Conservation (phyloP, 352 stramenopile species). For the Phytophthora citricola region DNA sequence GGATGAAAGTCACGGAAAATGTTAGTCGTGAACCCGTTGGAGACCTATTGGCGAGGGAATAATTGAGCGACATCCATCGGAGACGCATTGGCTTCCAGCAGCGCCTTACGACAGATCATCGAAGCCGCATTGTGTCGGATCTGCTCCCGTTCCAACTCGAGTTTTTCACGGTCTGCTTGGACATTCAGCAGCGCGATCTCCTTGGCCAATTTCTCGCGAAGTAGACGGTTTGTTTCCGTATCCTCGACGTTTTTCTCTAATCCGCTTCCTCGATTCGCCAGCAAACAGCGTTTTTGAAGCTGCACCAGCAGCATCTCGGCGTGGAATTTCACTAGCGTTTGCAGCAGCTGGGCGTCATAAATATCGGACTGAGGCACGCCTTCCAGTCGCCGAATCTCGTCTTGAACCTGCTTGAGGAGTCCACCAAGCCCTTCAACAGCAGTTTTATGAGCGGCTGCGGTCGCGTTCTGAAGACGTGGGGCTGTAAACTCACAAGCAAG, state of each 20-base stretch:
- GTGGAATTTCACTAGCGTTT: constrained; percentile 45
- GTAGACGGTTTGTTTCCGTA: constrained; percentile 22
- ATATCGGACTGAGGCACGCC: constrained; percentile 9
- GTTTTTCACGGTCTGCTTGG: constrained; percentile 33
- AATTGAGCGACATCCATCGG: constrained; percentile 31
- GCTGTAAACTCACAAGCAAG: constrained; percentile 11
- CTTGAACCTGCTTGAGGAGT: constrained; percentile 30
- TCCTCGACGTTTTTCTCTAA: constrained; percentile 16
- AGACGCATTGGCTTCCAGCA: constrained; percentile 39
- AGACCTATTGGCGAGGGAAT: constrained; percentile 29
- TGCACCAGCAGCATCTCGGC: constrained; percentile 36
- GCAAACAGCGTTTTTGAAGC: constrained; percentile 21
- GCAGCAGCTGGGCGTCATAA: constrained; percentile 44
- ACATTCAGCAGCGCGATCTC: constrained; percentile 39
- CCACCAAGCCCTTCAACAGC: constrained; percentile 7
- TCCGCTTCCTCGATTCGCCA: constrained; percentile 6
- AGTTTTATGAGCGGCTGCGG: neutral
- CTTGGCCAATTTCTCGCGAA: constrained; percentile 31
- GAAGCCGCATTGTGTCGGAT: constrained; percentile 42
- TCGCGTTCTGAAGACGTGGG: constrained; percentile 1
- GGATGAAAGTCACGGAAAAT: constrained; percentile 36
- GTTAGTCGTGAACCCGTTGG: constrained; percentile 2
- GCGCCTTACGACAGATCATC: constrained; percentile 38
- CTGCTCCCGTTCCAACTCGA: constrained; percentile 50
- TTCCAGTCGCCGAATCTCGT: constrained; percentile 39